Evolutionary conservation across 345 rosid species (phyloP).

Genomic region (Erysimum cheiranthoides): DNA sequence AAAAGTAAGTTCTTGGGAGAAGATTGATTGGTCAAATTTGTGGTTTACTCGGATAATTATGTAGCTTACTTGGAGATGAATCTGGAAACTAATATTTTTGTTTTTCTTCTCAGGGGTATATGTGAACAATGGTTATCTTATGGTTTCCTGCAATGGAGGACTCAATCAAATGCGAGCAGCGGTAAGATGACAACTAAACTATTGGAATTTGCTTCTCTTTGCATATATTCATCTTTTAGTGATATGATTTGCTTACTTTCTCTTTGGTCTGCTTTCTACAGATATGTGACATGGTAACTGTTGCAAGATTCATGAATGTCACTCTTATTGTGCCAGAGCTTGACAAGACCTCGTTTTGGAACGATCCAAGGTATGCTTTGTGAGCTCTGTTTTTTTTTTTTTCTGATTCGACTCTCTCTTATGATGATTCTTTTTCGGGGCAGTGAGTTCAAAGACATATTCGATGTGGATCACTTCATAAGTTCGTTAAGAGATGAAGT

Average conservation of each 20-base stretch:
- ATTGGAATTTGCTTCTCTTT: neutral
- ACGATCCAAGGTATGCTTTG: slow-evolving; percentile 77
- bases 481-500: slow-evolving; percentile 89
- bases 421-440: slow-evolving; percentile 20
- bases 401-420: neutral
- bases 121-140: slow-evolving; percentile 86
- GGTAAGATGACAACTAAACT: slow-evolving; percentile 52
- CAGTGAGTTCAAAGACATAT: slow-evolving; percentile 96
- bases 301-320: slow-evolving; percentile 87
- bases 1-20: slow-evolving; percentile 62
- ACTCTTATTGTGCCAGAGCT: slow-evolving; percentile 93
- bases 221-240: neutral
- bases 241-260: slow-evolving; percentile 24
- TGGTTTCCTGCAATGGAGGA: slow-evolving; percentile 98
- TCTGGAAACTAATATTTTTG: slow-evolving; percentile 17
- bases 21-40: neutral
- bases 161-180: slow-evolving; percentile 99
- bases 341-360: slow-evolving; percentile 97
- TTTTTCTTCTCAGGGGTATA: slow-evolving; percentile 64
- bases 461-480: slow-evolving; percentile 90
- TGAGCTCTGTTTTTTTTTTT: slow-evolving; percentile 14
- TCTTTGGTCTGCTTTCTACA: slow-evolving; percentile 46
- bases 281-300: slow-evolving; percentile 98
- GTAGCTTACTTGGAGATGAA: slow-evolving; percentile 26
- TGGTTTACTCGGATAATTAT: neutral